Conservation (phyloP, 2,329 filamentous ascomycete genomes). For the Fusarium papillatum region DNA sequence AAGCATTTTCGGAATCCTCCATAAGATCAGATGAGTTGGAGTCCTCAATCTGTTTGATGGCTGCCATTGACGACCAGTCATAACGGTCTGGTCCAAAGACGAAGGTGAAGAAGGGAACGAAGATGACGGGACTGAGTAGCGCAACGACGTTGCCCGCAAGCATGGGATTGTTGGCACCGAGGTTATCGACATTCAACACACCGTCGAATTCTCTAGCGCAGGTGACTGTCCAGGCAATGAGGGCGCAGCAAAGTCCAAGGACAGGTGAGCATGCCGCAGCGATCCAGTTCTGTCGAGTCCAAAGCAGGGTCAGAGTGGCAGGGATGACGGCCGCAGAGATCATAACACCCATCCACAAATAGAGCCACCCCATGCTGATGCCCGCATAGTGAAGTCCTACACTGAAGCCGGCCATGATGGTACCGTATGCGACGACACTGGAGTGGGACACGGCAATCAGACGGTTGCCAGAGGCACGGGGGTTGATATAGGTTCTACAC, state of each 20-base stretch:
- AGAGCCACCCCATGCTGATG: conserved; percentile 90
- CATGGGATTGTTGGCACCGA: conserved; percentile 89
- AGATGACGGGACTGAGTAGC: conserved; percentile 80
- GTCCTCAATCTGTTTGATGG: conserved; percentile 85
- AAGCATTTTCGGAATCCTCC: background rate
- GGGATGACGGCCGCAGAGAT: conserved; percentile 90
- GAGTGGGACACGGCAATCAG: conserved; percentile 86
- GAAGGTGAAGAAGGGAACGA: conserved; percentile 83
- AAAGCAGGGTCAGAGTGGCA: conserved; percentile 83
- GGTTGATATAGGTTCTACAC: conserved; percentile 69
- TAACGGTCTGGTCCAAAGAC: conserved; percentile 75
- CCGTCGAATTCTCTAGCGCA: conserved; percentile 76
- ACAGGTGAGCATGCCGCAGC: conserved; percentile 78
- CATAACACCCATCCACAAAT: conserved; percentile 92
- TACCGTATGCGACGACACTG: conserved; percentile 77
- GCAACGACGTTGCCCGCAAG: conserved; percentile 88
- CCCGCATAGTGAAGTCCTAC: conserved; percentile 81
- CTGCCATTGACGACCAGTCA: conserved; percentile 87
- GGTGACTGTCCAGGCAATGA: conserved; percentile 84
- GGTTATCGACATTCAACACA: conserved; percentile 77
- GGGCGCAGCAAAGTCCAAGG: conserved; percentile 74
- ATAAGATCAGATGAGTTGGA: conserved; percentile 42
- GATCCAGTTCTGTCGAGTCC: conserved; percentile 82
- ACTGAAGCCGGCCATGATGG: conserved; percentile 83
- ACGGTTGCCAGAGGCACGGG: conserved; percentile 78